phyloP scores from a whole-genome alignment of 441 rosid genomes.

The Bruguiera hainesii region DNA sequence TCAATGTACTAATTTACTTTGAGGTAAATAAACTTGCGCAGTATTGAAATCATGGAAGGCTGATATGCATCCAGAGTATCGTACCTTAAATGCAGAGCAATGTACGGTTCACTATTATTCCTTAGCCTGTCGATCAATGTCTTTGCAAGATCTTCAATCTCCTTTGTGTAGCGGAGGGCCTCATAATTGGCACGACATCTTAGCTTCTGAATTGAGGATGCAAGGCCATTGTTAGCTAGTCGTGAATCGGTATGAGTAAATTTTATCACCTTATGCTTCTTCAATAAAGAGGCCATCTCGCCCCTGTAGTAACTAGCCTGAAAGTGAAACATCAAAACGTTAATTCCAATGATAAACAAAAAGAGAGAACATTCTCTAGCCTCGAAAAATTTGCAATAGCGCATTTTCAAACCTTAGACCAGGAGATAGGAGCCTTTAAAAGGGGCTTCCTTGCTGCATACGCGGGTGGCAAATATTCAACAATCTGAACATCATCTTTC shows the following conservation, averaged over 20 bases:
- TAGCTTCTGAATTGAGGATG: slow-evolving; percentile 65
- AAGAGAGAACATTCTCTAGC: background rate
- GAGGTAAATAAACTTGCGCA: background rate
- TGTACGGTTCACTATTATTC: slow-evolving; percentile 59
- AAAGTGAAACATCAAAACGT: slow-evolving; percentile 23
- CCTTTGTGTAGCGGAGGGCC: slow-evolving; percentile 64
- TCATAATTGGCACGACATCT: slow-evolving; percentile 92
- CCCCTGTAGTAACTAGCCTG: slow-evolving; percentile 94
- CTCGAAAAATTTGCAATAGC: background rate
- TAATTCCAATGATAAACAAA: slow-evolving; percentile 6
- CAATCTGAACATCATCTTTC: slow-evolving; percentile 66
- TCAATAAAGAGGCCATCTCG: slow-evolving; percentile 56
- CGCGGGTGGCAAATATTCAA: slow-evolving; percentile 68
- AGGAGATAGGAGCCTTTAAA: slow-evolving; percentile 87
- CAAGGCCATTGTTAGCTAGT: slow-evolving; percentile 77
- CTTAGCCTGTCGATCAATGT: slow-evolving; percentile 64
- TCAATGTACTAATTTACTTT: background rate
- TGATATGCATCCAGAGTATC: background rate
- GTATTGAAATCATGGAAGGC: slow-evolving; percentile 5
- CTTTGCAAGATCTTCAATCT: slow-evolving; percentile 71
- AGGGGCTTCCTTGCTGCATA: slow-evolving; percentile 55
- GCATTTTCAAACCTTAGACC: slow-evolving; percentile 72
- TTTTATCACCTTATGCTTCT: slow-evolving; percentile 73
- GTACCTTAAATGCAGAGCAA: slow-evolving; percentile 90
- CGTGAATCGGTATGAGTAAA: slow-evolving; percentile 91